A percentile compares a stretch with the other conserved stretches of the same genome.
phyloP scores from a whole-genome alignment of 2,329 filamentous ascomycete genomes.

The Aspergillus pseudoglaucus region DNA sequence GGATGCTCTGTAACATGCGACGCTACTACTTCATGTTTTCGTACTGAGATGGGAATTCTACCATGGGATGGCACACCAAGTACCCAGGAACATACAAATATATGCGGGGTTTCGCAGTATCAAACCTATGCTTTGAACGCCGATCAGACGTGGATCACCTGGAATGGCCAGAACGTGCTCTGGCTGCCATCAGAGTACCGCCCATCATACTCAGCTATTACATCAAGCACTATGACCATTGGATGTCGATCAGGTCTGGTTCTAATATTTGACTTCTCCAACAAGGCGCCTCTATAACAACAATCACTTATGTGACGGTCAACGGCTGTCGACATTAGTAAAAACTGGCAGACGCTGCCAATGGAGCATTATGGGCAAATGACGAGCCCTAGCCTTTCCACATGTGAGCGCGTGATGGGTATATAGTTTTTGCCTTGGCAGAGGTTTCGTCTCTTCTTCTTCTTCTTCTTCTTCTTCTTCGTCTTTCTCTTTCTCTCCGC shows the following conservation, averaged over 20 bases:
- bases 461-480: too few relatives aligned
- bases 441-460: too few relatives aligned
- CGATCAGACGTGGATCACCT: constrained; percentile 4
- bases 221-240: constrained; percentile 1
- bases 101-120: background rate
- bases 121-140: constrained; percentile 1
- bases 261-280: constrained; percentile 1
- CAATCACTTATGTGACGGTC: background rate
- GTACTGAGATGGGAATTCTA: background rate
- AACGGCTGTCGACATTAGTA: too few relatives aligned
- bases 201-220: background rate
- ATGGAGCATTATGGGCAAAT: too few relatives aligned
- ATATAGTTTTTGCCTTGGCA: too few relatives aligned
- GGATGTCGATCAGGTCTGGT: constrained; percentile 1
- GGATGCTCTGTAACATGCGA: background rate
- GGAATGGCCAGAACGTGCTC: constrained; percentile 1
- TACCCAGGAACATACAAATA: background rate
- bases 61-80: background rate
- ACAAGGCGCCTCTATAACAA: background rate
- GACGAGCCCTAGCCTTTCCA: too few relatives aligned
- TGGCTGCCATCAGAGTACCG: constrained; percentile 3
- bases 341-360: too few relatives aligned
- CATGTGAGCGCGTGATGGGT: too few relatives aligned
- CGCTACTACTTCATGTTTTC: background rate
- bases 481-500: too few relatives aligned